Conservation (phyloP, 2,329 filamentous ascomycete genomes). For the Pyrenochaeta sp. region DNA sequence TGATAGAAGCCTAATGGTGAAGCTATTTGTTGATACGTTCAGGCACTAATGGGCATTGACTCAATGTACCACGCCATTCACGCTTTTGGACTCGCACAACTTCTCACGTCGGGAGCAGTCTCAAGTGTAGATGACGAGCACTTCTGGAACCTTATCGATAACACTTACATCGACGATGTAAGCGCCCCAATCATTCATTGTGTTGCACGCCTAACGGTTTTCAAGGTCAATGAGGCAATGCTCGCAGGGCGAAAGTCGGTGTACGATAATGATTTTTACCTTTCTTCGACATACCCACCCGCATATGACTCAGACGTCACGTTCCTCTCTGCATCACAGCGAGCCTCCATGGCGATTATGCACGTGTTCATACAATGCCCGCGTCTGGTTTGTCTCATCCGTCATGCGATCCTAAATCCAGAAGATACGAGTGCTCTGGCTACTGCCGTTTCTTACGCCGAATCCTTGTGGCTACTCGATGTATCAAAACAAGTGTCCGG, state of each 20-base stretch:
- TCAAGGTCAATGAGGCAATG: slow-evolving; percentile 41
- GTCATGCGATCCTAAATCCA: slow-evolving; percentile 28
- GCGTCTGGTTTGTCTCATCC: slow-evolving; percentile 30
- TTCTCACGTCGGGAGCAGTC: slow-evolving; percentile 33
- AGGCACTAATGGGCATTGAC: slow-evolving; percentile 37
- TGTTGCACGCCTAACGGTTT: slow-evolving; percentile 8
- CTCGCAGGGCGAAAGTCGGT: slow-evolving; percentile 36
- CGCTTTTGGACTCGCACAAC: slow-evolving; percentile 34
- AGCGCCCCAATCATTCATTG: slow-evolving; percentile 4
- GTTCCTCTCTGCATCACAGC: slow-evolving; percentile 20
- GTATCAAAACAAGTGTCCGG: slow-evolving; percentile 24
- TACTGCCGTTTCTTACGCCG: slow-evolving; percentile 30
- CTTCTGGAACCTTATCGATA: slow-evolving; percentile 43
- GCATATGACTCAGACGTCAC: slow-evolving; percentile 9
- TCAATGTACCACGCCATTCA: slow-evolving; percentile 41
- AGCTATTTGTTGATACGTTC: slow-evolving; percentile 8
- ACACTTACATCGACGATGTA: slow-evolving; percentile 46
- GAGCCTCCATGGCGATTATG: slow-evolving; percentile 39
- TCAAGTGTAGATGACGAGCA: slow-evolving; percentile 36
- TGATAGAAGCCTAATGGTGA: background rate
- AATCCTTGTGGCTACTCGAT: slow-evolving; percentile 31
- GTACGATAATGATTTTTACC: slow-evolving; percentile 40
- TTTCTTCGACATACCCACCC: slow-evolving; percentile 34
- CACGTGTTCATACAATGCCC: slow-evolving; percentile 41
- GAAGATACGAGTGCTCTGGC: slow-evolving; percentile 27